These are phyloP conservation scores for Spathaspora arborariae DNA, from an alignment of 805 yeast genomes.

Conservation along the genomic window DNA sequence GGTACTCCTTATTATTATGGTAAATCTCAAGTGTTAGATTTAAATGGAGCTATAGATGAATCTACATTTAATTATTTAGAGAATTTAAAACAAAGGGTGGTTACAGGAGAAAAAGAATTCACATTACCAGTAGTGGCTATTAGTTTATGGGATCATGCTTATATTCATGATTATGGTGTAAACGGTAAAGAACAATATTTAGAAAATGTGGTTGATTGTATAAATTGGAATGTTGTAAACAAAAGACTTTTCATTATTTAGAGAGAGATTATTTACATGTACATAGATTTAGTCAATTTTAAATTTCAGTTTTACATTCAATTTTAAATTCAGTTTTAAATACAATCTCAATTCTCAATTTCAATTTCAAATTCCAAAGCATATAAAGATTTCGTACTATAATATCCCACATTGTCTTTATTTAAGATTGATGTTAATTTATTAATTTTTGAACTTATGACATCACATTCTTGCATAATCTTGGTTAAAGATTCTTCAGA, in stretches of 20 bases:
- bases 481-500: conserved; percentile 22
- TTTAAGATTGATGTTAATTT: conserved; percentile 16
- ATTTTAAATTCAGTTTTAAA: too few species aligned
- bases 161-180: conserved; percentile 78
- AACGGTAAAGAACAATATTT: conserved; percentile 69
- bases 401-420: conserved; percentile 12
- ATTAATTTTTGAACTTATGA: conserved; percentile 16
- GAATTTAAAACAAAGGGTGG: conserved; percentile 40
- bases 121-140: conserved; percentile 73
- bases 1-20: conserved; percentile 75
- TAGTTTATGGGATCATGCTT: conserved; percentile 90
- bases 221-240: conserved; percentile 80
- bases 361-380: conserved; percentile 21
- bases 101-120: conserved; percentile 48
- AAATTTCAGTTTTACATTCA: too few species aligned
- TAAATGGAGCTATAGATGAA: conserved; percentile 66
- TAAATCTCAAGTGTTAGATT: conserved; percentile 67
- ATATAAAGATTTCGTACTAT: conserved; percentile 17
- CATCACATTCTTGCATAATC: conserved; percentile 27
- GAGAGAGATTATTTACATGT: conserved; percentile 4
- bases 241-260: conserved; percentile 42
- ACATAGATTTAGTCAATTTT: too few species aligned
- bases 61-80: conserved; percentile 48
- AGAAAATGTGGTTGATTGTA: conserved; percentile 67
- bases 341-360: too few species aligned